Evolutionary conservation across 1,284 basidiomycete species (phyloP).

Genomic region (Rhizoctonia solani): DNA sequence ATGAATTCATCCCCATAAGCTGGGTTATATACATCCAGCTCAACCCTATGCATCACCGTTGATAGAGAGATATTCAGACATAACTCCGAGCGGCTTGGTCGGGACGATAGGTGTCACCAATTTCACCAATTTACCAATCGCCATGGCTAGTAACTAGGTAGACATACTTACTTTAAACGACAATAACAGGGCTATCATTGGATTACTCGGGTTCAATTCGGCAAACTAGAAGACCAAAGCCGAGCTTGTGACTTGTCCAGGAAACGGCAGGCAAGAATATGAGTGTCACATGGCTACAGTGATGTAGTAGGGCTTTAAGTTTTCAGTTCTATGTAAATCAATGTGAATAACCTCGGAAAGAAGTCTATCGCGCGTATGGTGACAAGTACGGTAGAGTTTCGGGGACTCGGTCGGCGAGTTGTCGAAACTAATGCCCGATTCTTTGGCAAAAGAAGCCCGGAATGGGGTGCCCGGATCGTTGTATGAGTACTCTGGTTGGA

Average conservation of each 20-base stretch:
- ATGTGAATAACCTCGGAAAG: conserved; percentile 33
- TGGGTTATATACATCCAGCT: conserved; percentile 6
- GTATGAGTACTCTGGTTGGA: neutral
- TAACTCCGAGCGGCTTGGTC: conserved; percentile 18
- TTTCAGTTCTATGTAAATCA: conserved; percentile 1
- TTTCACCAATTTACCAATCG: too few relatives aligned
- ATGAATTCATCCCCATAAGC: neutral
- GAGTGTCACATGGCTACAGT: conserved; percentile 15
- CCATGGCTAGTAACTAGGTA: too few relatives aligned
- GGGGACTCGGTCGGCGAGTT: conserved; percentile 28
- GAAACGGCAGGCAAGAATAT: neutral
- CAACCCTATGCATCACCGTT: neutral
- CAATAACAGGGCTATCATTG: conserved; percentile 20
- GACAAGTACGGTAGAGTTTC: conserved; percentile 21
- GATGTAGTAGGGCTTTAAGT: conserved; percentile 14
- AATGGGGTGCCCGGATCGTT: neutral
- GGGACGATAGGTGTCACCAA: neutral
- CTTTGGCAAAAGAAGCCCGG: neutral
- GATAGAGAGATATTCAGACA: neutral
- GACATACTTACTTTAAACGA: too few relatives aligned
- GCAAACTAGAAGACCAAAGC: conserved; percentile 10
- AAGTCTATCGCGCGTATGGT: neutral
- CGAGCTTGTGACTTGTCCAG: conserved; percentile 26
- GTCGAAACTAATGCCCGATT: conserved; percentile 2
- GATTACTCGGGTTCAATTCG: conserved; percentile 28